phyloP scores from a whole-genome alignment of 2,329 filamentous ascomycete species.

The Claviceps pazoutovae region DNA sequence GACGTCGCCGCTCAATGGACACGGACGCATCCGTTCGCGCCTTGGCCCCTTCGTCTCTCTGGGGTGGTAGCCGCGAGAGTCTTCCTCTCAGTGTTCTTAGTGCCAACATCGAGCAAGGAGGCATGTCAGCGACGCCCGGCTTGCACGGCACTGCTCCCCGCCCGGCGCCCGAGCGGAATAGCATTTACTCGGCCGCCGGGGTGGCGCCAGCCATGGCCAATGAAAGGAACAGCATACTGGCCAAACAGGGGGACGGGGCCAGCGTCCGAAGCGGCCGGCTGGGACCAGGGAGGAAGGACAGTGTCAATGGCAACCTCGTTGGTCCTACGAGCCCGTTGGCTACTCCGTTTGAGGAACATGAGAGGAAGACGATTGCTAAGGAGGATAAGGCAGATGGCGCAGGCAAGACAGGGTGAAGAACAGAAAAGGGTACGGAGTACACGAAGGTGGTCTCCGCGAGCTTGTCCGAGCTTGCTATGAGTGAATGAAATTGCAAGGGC shows the following conservation, averaged over 20 bases:
- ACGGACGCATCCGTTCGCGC: constrained; percentile 77
- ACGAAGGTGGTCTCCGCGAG: neutral
- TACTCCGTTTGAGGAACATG: constrained; percentile 35
- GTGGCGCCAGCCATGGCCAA: constrained; percentile 50
- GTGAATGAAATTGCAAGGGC: constrained; percentile 1
- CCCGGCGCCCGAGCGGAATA: constrained; percentile 49
- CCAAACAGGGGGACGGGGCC: constrained; percentile 54
- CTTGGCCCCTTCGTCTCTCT: constrained; percentile 68
- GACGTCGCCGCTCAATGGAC: constrained; percentile 65
- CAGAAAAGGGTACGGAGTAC: neutral
- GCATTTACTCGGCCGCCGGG: constrained; percentile 67
- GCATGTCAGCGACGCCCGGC: constrained; percentile 31
- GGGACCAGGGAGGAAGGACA: constrained; percentile 70
- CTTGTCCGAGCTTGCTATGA: constrained; percentile 1
- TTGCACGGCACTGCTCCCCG: constrained; percentile 37
- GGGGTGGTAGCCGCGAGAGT: constrained; percentile 68
- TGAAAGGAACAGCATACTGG: constrained; percentile 73
- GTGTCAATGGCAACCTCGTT: constrained; percentile 62
- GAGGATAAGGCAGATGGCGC: constrained; percentile 16
- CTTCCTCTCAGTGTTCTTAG: constrained; percentile 67
- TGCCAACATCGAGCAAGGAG: constrained; percentile 45
- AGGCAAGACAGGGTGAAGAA: constrained; percentile 8
- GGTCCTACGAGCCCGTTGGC: constrained; percentile 48
- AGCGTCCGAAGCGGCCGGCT: constrained; percentile 66
- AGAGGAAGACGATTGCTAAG: constrained; percentile 19